Conservation (phyloP, 129 eudicot species). For the Pulicaria dysenterica region DNA sequence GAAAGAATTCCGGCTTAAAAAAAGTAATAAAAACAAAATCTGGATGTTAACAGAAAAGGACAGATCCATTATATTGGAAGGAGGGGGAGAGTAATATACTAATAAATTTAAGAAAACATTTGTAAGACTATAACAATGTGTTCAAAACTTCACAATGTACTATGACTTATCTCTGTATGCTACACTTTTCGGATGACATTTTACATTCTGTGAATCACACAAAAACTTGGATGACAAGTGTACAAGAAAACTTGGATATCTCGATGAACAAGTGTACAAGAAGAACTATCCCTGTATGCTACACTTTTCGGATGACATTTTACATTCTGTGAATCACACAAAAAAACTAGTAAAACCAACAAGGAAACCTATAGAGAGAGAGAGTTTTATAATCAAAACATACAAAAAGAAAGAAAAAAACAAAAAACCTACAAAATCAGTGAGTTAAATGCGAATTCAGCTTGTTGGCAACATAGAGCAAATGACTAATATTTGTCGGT, state of each 20-base stretch:
- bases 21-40: no score
- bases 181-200: no score
- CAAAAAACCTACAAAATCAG: slow-evolving; percentile 18
- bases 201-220: no score
- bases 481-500: slow-evolving; percentile 35
- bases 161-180: no score
- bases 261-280: not conserved
- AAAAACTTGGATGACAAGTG: no score
- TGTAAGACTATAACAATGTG: not conserved
- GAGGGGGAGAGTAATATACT: no score
- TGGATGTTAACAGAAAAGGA: no score
- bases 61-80: no score
- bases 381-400: not conserved
- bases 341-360: slow-evolving; percentile 9
- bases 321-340: slow-evolving; percentile 32
- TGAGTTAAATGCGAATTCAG: slow-evolving; percentile 30
- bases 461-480: slow-evolving; percentile 44
- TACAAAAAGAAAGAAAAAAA: slow-evolving; percentile 5
- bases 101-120: no score
- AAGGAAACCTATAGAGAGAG: slow-evolving; percentile 8
- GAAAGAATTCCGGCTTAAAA: no score
- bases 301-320: slow-evolving; percentile 26
- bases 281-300: slow-evolving; percentile 28
- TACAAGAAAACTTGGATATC: not conserved
- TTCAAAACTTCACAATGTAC: no score